Evolutionary conservation across 1,139 yeast species (phyloP).

Genomic region (Torulaspora pretoriensis): DNA sequence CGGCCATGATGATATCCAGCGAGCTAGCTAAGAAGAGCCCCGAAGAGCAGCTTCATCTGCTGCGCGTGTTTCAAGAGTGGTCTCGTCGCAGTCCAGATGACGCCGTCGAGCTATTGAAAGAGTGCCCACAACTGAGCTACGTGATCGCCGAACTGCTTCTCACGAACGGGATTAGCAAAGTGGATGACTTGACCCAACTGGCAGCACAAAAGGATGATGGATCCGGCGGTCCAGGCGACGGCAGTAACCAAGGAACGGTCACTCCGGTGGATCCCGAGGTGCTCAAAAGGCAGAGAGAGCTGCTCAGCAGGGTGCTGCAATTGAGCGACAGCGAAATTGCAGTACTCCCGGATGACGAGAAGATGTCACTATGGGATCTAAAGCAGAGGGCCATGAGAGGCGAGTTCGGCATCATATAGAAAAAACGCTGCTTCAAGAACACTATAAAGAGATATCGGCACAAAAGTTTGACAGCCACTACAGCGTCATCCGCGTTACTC

Average conservation of each 20-base stretch:
- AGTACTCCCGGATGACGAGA: constrained; percentile 58
- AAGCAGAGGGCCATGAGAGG: constrained; percentile 37
- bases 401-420: constrained; percentile 31
- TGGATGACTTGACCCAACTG: constrained; percentile 36
- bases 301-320: constrained; percentile 53
- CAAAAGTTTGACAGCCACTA: background rate
- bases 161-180: constrained; percentile 39
- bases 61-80: constrained; percentile 64
- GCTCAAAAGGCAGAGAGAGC: constrained; percentile 46
- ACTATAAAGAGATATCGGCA: background rate
- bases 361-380: constrained; percentile 36
- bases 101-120: constrained; percentile 58
- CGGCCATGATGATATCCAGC: constrained; percentile 55
- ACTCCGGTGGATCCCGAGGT: constrained; percentile 41
- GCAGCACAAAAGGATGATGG: constrained; percentile 24
- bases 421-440: background rate
- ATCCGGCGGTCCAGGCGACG: constrained; percentile 13
- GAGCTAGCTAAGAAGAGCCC: constrained; percentile 47
- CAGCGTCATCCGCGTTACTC: background rate
- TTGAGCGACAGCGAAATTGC: constrained; percentile 62
- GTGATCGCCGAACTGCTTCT: constrained; percentile 77
- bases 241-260: constrained; percentile 9
- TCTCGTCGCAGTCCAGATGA: constrained; percentile 57
- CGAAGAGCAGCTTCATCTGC: constrained; percentile 28
- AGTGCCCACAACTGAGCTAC: constrained; percentile 75